These are phyloP conservation scores for Coffea canephora DNA, from an alignment of 257 asterid genomes.

Conservation along the genomic window DNA sequence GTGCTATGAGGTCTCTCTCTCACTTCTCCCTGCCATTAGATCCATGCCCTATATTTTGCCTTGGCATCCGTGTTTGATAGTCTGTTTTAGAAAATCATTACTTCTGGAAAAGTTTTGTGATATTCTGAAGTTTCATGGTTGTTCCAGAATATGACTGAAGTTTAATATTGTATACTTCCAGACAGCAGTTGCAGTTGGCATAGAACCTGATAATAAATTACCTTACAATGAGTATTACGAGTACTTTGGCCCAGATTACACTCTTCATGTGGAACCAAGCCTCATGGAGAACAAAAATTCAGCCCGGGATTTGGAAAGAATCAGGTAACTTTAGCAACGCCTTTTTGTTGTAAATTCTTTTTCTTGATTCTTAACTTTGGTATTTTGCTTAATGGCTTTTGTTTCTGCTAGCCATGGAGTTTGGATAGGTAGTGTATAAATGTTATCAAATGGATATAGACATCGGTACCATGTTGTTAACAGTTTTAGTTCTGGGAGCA, in stretches of 20 bases:
- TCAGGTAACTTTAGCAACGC: slow-evolving; percentile 43
- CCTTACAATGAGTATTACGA: slow-evolving; percentile 82
- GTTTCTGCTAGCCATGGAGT: not conserved
- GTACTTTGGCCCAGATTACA: slow-evolving; percentile 82
- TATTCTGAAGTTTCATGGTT: slow-evolving; percentile 6
- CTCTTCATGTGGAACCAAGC: slow-evolving; percentile 66
- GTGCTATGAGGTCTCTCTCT: slow-evolving; percentile 56
- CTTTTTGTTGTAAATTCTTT: not conserved
- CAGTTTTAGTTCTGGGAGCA: not conserved
- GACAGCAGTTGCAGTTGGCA: slow-evolving; percentile 92
- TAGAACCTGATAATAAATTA: slow-evolving; percentile 76
- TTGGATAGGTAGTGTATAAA: not conserved
- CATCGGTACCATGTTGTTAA: not conserved
- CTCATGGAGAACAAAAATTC: slow-evolving; percentile 63
- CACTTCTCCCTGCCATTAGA: not conserved
- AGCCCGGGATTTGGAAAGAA: slow-evolving; percentile 62
- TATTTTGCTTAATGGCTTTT: not conserved
- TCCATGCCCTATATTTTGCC: not conserved
- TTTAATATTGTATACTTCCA: slow-evolving; percentile 33
- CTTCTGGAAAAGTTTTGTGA: not conserved
- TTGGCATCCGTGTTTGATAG: not conserved
- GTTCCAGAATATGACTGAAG: slow-evolving; percentile 13
- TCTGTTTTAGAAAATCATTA: slow-evolving; percentile 5
- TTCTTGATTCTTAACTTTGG: not conserved
- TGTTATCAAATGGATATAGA: not conserved